Evolutionary conservation across 768 basidiomycete species (phyloP), one percentile per base, ranked within the genome.

Genomic region (Mycena polygramma): DNA sequence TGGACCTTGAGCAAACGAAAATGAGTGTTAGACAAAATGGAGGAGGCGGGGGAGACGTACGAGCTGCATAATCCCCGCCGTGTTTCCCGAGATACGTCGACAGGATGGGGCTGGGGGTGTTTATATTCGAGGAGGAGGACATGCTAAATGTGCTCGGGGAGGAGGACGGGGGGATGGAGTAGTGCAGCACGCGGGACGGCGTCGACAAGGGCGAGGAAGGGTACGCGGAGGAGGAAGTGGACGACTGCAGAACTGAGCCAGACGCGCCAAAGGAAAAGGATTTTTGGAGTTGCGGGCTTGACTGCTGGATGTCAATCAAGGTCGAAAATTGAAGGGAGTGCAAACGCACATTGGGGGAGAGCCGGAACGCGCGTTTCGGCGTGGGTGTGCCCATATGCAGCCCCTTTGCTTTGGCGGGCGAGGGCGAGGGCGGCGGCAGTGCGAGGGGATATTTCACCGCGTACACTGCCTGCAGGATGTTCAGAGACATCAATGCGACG

Each of bases 401-500:
- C 0, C 72, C 68, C 63, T 79, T 81, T 55, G 80, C 46, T 63
- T 78, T 80, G 11, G 75, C 74, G 22, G 83, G 82, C 17, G 84
- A 81, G 1, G 78, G 65, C 4, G 78, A 63, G 17, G 81, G 77
- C 4, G 83, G 79, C 3, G 79, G 75, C 2, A 82, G 79, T 26
- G 78, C 69, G 22, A 83, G 81, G n/a, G 86, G 86, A 61, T 84
- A 87, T 39, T 81, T 83, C 24, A 87, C 73, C 0, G 85, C 85
- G 67, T 83, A 83, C 2, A 77, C 57, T 2, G 79, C 81, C 72
- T 86, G 81, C 39, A 85, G 46, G 65, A 86, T 77, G 62, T 87
- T 87, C 57, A 84, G 81, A 30, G 74, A 71, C 61, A 84, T 78
- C 26, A 85, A 70, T 2, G 74, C 65, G 8, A 81, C 76, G 17